Percentiles rank a stretch among this genome's conserved stretches.
These are phyloP conservation scores for Trypanosoma platydactyli DNA, from an alignment of 208 protist genomes.

Conservation along the genomic window DNA sequence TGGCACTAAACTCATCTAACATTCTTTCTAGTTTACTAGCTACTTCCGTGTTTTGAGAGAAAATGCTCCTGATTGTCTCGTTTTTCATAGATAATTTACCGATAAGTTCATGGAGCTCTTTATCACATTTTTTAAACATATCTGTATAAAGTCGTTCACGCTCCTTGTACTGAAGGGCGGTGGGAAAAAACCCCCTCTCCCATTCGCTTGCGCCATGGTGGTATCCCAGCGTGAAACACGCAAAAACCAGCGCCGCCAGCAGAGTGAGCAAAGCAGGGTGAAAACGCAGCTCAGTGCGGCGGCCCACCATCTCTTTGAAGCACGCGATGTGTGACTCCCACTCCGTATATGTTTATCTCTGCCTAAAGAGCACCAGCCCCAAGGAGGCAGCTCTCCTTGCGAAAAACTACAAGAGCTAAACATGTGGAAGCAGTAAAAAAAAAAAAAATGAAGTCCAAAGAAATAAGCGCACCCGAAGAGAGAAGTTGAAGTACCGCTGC, in stretches of 20 bases:
- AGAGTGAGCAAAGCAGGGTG: conserved; percentile 36
- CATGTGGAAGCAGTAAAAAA: too few species aligned
- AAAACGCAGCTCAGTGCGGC: conserved; percentile 23
- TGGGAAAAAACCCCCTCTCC: conserved; percentile 18
- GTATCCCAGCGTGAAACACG: conserved; percentile 41
- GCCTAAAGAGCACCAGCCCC: too few species aligned
- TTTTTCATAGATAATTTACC: conserved; percentile 6
- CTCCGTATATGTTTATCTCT: neutral
- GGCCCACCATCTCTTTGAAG: neutral
- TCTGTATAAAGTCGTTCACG: neutral
- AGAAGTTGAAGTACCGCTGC: too few species aligned
- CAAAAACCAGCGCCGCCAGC: conserved; percentile 28
- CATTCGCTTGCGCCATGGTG: conserved; percentile 30
- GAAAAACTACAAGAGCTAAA: too few species aligned
- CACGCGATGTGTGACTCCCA: neutral
- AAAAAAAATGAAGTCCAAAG: too few species aligned
- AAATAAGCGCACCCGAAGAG: too few species aligned
- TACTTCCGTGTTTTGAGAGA: conserved; percentile 1
- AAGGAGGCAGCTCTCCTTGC: too few species aligned
- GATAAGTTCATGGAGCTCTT: neutral
- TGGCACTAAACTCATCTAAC: neutral
- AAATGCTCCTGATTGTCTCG: neutral
- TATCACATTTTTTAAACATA: conserved; percentile 4
- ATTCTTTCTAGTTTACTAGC: conserved; percentile 4
- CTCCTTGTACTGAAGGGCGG: conserved; percentile 1